Evolutionary conservation across 192 early-diverging fungal species (phyloP), one percentile per base, ranked within the genome.

Genomic region (Pilobolus umbonatus): DNA sequence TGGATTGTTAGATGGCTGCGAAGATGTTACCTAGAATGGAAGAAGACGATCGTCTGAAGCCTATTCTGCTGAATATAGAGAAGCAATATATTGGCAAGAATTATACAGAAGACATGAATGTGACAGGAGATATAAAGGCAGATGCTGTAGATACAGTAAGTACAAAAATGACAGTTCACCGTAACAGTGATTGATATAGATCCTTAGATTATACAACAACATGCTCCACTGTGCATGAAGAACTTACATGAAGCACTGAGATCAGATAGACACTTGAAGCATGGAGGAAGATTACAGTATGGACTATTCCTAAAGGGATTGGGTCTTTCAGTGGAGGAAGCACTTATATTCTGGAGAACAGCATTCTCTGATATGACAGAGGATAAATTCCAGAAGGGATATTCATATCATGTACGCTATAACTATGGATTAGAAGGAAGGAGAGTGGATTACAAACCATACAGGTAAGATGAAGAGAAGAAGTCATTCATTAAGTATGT

Each of bases 251-350:
- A 69, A 29, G 73, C 80, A 50, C 82, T 99, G 36, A 59, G 69
- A 30, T 65, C 66, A 29, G 87, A 93, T 60, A 85, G 76, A 29
- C 96, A 99, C 67, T 70, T 96, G 31, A 84, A 85, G 36, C 93
- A 99, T 67, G 79, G 74, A 49, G 93, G 89, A 11, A 84, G 96
- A 62, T 87, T 94, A 74, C 93, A 96, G 61, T 88, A 86, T 48
- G 90, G 91, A 5, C 77, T 99, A 39, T 99, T 99, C 72, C 81
- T 98, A 57, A 98, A 98, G 73, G 94, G 89, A 35, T 88, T 92
- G 47, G 94, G 94, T 28, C 76, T 98, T 3, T 71, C 85, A 5
- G 54, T 98, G 40, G 90, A 94, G 12, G 92, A 98, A 67, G 90
- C 96, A 0, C 73, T 98, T 47, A 64, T 88, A 10, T 98, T 92